phyloP scores from a whole-genome alignment of 1,284 basidiomycete species.

The Neonothopanus nambi region DNA sequence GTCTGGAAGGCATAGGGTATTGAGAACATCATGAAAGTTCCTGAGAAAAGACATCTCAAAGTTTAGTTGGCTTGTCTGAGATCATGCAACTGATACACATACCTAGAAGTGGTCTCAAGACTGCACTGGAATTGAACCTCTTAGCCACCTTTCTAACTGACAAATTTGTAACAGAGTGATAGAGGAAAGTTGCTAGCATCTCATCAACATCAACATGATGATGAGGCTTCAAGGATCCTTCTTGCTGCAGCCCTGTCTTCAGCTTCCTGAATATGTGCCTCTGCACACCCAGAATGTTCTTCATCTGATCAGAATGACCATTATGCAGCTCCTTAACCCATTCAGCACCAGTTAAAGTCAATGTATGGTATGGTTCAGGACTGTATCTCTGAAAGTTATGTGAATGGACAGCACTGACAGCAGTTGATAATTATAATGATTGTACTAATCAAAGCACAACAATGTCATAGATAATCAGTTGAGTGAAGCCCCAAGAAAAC shows the following conservation, averaged over 20 bases:
- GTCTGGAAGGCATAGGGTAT: constrained; percentile 2
- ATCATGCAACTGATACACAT: constrained; percentile 17
- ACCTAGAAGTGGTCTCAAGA: constrained; percentile 11
- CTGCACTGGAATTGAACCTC: constrained; percentile 2
- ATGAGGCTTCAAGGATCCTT: constrained; percentile 9
- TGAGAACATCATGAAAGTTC: not conserved
- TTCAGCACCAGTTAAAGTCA: not conserved
- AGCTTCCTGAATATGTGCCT: constrained; percentile 17
- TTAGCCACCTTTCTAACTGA: not conserved
- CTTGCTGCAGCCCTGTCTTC: constrained; percentile 14
- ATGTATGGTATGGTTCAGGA: constrained; percentile 6
- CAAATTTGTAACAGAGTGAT: constrained; percentile 1
- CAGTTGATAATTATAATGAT: too few species aligned
- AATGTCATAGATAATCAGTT: too few species aligned
- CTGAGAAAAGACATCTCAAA: not conserved
- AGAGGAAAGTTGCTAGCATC: constrained; percentile 1
- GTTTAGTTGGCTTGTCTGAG: not conserved
- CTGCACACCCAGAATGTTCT: constrained; percentile 6
- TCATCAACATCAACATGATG: constrained; percentile 2
- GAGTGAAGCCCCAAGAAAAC: too few species aligned
- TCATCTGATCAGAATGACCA: constrained; percentile 7
- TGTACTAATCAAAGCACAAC: too few species aligned
- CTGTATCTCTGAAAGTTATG: not conserved
- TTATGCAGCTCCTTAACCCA: constrained; percentile 8
- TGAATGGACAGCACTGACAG: too few species aligned